Conservation (phyloP, 2,329 filamentous ascomycete genomes). For the Xenosphaeropsis pyriputrescens region DNA sequence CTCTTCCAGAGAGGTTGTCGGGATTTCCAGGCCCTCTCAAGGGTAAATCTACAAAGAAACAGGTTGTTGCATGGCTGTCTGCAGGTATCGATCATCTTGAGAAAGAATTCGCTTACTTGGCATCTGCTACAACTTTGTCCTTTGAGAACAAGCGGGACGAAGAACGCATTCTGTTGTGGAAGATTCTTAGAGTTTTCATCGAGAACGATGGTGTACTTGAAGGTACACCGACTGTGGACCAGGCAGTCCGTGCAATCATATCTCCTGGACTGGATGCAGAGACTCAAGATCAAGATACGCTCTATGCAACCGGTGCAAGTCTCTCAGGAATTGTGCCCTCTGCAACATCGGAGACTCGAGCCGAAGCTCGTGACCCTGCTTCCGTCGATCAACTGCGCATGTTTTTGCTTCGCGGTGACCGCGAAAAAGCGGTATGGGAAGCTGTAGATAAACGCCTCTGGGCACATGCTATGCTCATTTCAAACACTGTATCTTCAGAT, state of each 20-base stretch:
- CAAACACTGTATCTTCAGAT: conserved; percentile 60
- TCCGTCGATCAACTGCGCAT: conserved; percentile 60
- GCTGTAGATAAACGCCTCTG: conserved; percentile 88
- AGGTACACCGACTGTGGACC: conserved; percentile 54
- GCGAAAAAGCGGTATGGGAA: conserved; percentile 84
- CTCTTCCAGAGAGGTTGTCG: conserved; percentile 54
- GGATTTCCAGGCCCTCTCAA: conserved; percentile 86
- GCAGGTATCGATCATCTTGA: conserved; percentile 64
- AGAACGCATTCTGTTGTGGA: conserved; percentile 79
- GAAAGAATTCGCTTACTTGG: conserved; percentile 24
- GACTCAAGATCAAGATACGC: conserved; percentile 9
- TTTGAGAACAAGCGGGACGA: conserved; percentile 56
- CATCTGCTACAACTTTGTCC: conserved; percentile 32
- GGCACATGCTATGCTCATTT: conserved; percentile 91
- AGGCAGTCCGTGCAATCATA: conserved; percentile 61
- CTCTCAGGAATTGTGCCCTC: conserved; percentile 23
- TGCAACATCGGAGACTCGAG: conserved; percentile 21
- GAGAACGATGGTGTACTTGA: conserved; percentile 79
- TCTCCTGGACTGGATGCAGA: conserved; percentile 35
- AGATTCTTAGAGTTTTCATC: conserved; percentile 65
- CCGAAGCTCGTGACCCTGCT: conserved; percentile 55
- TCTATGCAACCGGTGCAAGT: conserved; percentile 22
- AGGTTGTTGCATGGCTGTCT: conserved; percentile 67
- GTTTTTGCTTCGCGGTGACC: conserved; percentile 63
- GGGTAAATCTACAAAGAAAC: conserved; percentile 91